Base-by-base conservation (phyloP, 768 basidiomycete species). In the Agrocybe praecox region DNA sequence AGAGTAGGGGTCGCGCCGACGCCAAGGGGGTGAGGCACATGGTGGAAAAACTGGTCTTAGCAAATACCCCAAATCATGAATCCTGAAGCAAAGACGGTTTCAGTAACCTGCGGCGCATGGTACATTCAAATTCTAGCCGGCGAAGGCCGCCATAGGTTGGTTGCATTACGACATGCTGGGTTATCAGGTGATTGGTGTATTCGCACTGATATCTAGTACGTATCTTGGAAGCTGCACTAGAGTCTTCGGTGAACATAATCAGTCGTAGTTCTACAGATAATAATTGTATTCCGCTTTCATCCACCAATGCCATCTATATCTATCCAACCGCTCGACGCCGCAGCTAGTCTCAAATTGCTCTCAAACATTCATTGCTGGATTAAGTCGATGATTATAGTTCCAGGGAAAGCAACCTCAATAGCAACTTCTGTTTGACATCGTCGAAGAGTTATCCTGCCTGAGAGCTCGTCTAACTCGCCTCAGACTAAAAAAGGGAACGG, bases 1-100 rank as follows among this genome's bases (percentile, higher is more conserved):
- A 81, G 49, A 91, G 86, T 60, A 76, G 83, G 56, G 96, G 96
- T 15, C 80, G 84, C 45, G 92, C 88, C 14, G 87, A 96, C 71
- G 90, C 94, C 0, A 77, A 79, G 55, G 74, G 75, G 23, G 85
- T 82, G 18, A 82, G 74, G 64, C 72, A 68, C 24, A 71, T 78
- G 57, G 63, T 96, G 43, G 74, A 79, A 52, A 74, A 76, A 52
- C 60, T 86, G 49, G 73, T 87, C 33, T 34, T 42, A 9, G 34
- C 29, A 26, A 22, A 54, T 21, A 58, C 57, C 10, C 11, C 45
- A 49, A 34, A 61, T 44, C 14, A 5, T 48, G 48, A 32, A 10
- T 2, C 17, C 6, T 48, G 2, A 49, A 6, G 47, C 32, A 8
- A 49, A 14, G 18, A 23, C 47, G 12, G 24, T 26, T 29, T n/a